Base-by-base conservation (phyloP, 768 basidiomycete species). In the Collybia sp. region DNA sequence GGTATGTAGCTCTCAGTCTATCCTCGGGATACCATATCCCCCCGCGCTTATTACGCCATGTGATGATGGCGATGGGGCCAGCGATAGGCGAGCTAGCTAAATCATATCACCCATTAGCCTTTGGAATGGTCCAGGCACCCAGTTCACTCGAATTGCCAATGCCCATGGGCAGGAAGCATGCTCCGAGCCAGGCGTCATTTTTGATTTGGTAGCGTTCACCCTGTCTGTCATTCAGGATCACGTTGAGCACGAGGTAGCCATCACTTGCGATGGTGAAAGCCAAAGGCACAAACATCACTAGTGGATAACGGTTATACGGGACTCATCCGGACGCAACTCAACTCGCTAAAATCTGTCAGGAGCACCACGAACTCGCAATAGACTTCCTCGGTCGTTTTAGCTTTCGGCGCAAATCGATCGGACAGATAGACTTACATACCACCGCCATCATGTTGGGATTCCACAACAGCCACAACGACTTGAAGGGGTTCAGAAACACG, bases 11-110 rank as follows among this genome's bases (percentile, higher is more conserved):
- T 1, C 79, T 71, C 18, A 87, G 69, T 5, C 85, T 76, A 51
- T 85, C 86, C 58, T 88, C 84, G 0, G 84, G 84, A 36, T 77
- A 73, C 82, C 80, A 85, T 1, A 66, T 53, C 1, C 82, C 83
- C 0, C 70, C 70, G 17, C 83, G 74, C 5, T 64, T 58, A 39
- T 68, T 61, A 12, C 72, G 72, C 63, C 76, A 81, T 34, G 55
- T 57, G 13, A 73, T 62, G 17, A 88, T 66, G 0, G 73, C 62
- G 0, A 84, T 48, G 12, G 67, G 67, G 1, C 85, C 85, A 0
- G 79, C 72, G 5, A 83, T 50, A 2, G 78, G 76, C 2, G 83
- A 77, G 1, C 85, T 83, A 38, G 78, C 82, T 85, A 43, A 3
- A 31, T 15, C 12, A 6, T 12, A 40, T 12, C 43, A 25, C n/a